Conservation (phyloP, 1,284 basidiomycete genomes). For the Ceratobasidium sp. region DNA sequence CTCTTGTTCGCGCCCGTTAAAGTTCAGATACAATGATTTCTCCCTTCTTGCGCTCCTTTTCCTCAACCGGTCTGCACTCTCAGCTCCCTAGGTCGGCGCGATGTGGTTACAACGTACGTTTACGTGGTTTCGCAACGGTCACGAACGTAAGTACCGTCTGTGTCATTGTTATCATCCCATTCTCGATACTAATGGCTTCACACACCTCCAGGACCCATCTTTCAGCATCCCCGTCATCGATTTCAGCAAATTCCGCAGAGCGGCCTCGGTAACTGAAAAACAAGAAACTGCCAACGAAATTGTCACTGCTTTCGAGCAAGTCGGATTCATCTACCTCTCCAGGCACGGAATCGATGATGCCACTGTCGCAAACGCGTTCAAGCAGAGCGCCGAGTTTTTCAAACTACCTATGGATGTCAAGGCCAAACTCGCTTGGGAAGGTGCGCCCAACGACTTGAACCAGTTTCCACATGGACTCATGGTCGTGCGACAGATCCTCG, state of each 20-base stretch:
- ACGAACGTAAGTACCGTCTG: slow-evolving; percentile 1
- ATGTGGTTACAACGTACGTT: neutral
- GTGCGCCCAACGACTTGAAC: slow-evolving; percentile 26
- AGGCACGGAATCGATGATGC: slow-evolving; percentile 68
- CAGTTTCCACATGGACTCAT: neutral
- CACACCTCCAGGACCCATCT: slow-evolving; percentile 36
- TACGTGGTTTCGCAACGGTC: slow-evolving; percentile 17
- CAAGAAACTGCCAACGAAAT: slow-evolving; percentile 69
- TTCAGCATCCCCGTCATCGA: slow-evolving; percentile 74
- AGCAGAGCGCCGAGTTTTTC: slow-evolving; percentile 78
- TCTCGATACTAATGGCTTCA: neutral
- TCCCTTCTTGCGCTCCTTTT: slow-evolving; percentile 26
- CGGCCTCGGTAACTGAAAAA: slow-evolving; percentile 57
- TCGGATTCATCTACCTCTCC: slow-evolving; percentile 66
- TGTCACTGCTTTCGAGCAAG: slow-evolving; percentile 77
- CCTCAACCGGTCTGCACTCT: neutral
- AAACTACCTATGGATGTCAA: slow-evolving; percentile 66
- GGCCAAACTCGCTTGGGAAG: slow-evolving; percentile 71
- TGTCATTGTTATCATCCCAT: neutral
- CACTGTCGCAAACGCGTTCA: slow-evolving; percentile 63
- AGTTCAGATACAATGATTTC: slow-evolving; percentile 6
- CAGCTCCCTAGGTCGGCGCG: neutral
- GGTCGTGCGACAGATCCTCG: slow-evolving; percentile 61
- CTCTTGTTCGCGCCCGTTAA: neutral
- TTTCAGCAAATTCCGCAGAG: slow-evolving; percentile 68